These are phyloP conservation scores for Aquanectria penicillioides DNA, from an alignment of 2,329 filamentous ascomycete species.

Conservation along the genomic window DNA sequence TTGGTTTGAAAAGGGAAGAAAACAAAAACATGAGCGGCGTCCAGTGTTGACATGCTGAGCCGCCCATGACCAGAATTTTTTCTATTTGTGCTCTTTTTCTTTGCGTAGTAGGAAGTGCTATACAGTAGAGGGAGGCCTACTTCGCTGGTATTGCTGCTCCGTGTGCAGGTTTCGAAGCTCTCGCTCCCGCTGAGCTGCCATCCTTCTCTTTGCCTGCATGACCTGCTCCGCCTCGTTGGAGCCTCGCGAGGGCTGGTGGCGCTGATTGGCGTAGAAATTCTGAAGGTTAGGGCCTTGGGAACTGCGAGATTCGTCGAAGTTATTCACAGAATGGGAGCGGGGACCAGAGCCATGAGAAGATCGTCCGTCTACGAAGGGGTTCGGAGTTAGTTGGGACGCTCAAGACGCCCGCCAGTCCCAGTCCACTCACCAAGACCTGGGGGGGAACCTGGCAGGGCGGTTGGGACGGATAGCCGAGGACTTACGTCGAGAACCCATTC, in stretches of 20 bases:
- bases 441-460: slow-evolving; percentile 24
- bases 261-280: slow-evolving; percentile 93
- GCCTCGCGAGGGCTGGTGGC: slow-evolving; percentile 87
- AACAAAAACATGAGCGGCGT: slow-evolving; percentile 38
- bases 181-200: slow-evolving; percentile 98
- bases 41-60: slow-evolving; percentile 34
- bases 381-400: slow-evolving; percentile 35
- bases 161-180: slow-evolving; percentile 99
- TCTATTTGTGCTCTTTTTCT: slow-evolving; percentile 51
- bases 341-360: slow-evolving; percentile 69
- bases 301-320: slow-evolving; percentile 78
- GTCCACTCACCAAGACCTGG: slow-evolving; percentile 31
- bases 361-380: slow-evolving; percentile 70
- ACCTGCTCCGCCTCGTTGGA: slow-evolving; percentile 94
- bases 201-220: slow-evolving; percentile 98
- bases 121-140: slow-evolving; percentile 85
- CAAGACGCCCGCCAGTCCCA: slow-evolving; percentile 28
- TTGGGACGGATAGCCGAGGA: slow-evolving; percentile 57
- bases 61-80: slow-evolving; percentile 45
- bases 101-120: slow-evolving; percentile 62
- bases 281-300: slow-evolving; percentile 82
- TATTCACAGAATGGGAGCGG: slow-evolving; percentile 85
- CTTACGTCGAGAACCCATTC: slow-evolving; percentile 79
- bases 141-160: slow-evolving; percentile 99
- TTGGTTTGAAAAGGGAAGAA: slow-evolving; percentile 32